Conservation (phyloP, 768 basidiomycete species). For the Cantharellus cinnabarinus region DNA sequence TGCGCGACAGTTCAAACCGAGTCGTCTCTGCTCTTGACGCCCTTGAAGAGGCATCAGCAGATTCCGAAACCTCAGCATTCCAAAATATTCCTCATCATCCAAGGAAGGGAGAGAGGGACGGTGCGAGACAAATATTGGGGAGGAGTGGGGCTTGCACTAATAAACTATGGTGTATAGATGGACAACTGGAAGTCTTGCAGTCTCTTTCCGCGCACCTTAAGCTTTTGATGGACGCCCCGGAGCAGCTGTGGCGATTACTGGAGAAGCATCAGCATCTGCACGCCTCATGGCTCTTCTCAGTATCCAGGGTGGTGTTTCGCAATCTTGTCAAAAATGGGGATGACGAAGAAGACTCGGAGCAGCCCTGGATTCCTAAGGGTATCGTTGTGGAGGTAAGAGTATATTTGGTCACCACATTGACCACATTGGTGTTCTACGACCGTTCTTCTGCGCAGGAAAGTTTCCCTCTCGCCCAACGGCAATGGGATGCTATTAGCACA, state of each 20-base stretch:
- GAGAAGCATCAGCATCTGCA: slow-evolving; percentile 60
- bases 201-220: slow-evolving; percentile 75
- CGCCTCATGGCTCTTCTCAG: slow-evolving; percentile 74
- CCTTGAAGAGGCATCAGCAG: slow-evolving; percentile 24
- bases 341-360: slow-evolving; percentile 25
- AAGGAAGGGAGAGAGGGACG: background rate
- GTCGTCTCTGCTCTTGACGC: slow-evolving; percentile 46
- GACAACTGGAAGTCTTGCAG: slow-evolving; percentile 47
- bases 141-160: background rate
- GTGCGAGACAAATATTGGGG: background rate
- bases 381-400: slow-evolving; percentile 39
- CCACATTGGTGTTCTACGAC: background rate
- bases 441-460: slow-evolving; percentile 33
- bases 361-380: slow-evolving; percentile 31
- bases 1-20: slow-evolving; percentile 43
- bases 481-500: slow-evolving; percentile 80
- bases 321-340: slow-evolving; percentile 43
- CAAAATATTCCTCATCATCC: background rate
- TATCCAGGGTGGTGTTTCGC: slow-evolving; percentile 69
- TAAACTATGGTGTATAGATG: slow-evolving; percentile 19
- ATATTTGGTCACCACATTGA: background rate
- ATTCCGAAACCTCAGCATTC: background rate
- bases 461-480: slow-evolving; percentile 73
- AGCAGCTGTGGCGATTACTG: slow-evolving; percentile 75
- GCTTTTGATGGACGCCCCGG: slow-evolving; percentile 77